Evolutionary conservation across 768 basidiomycete species (phyloP), one percentile per base, ranked within the genome.

Genomic region (Russula sp.): DNA sequence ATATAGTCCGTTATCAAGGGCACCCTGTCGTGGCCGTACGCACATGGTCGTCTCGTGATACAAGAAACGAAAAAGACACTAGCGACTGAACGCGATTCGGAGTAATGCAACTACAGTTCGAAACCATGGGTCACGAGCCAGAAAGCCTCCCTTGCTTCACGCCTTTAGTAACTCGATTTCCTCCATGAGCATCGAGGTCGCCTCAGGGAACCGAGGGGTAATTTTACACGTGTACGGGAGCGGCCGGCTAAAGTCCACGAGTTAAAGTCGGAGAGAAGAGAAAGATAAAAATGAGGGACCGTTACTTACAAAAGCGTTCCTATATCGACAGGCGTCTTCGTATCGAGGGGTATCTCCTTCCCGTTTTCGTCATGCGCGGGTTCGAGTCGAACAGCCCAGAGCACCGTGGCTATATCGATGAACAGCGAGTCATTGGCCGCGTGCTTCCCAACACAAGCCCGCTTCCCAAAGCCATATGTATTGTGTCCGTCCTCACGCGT

Each of bases 371-470:
- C 63, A 16, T 6, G 36, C 24, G 20, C 16, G 9, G 57, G 60
- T 59, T 60, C 61, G 26, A 68, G 64, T 26, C 66, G 50, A 36
- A 59, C 59, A 16, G 70, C 60, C 65, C 68, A 67, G 8, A 72
- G 67, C 4, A 69, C 16, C 8, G 62, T 62, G 32, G 71, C 69
- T 11, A 72, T 61, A 34, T 53, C n/a, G 46, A 72, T 62, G 57
- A 66, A 72, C 18, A 71, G 24, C 13, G 67, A 2, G 5, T 69
- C 61, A 20, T 67, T 61, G 16, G 69, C 71, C 18, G 67, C 18
- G 9, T 65, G 59, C n/a, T 55, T 56, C 24, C 71, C 71, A 10
- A 63, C 46, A 38, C 70, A 72, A 14, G 59, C 58, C 2, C 71
- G 62, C 24, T 44, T 32, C 20, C 67, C 67, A 32, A 65, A 69